Conservation (phyloP, 148 eudicot genomes). For the Chenopodium quinoa region DNA sequence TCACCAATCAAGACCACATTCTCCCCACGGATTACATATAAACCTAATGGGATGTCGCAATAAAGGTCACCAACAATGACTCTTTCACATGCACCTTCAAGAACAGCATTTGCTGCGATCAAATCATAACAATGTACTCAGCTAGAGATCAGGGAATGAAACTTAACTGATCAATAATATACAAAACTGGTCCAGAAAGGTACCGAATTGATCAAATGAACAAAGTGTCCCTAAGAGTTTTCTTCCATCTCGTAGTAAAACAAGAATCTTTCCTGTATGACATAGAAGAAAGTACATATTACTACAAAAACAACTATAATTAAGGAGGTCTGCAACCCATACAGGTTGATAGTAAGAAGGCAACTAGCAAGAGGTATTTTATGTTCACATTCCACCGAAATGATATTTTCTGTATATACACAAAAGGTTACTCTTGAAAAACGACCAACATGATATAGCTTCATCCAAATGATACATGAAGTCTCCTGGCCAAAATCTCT, state of each 20-base stretch:
- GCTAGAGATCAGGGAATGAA: slow-evolving; percentile 20
- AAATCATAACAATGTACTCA: slow-evolving; percentile 15
- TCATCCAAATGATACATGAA: neutral
- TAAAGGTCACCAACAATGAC: slow-evolving; percentile 93
- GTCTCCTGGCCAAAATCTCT: neutral
- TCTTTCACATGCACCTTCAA: slow-evolving; percentile 97
- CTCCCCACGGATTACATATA: slow-evolving; percentile 95
- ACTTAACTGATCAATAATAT: neutral
- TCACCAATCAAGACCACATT: slow-evolving; percentile 98
- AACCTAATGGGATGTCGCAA: slow-evolving; percentile 92
- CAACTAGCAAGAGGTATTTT: neutral
- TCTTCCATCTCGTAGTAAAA: slow-evolving; percentile 91
- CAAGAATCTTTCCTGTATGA: slow-evolving; percentile 81
- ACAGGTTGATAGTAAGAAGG: neutral
- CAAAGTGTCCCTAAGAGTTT: slow-evolving; percentile 93
- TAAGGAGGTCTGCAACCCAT: neutral
- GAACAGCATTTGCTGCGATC: slow-evolving; percentile 89
- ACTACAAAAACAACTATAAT: neutral
- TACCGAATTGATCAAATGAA: slow-evolving; percentile 99
- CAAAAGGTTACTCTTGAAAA: neutral
- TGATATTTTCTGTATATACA: too few relatives aligned
- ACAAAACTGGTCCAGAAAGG: slow-evolving; percentile 2
- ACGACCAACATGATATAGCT: neutral
- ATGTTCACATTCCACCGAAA: neutral
- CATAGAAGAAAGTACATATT: neutral